A percentile compares a stretch with the other conserved stretches of the same genome.
Conservation (phyloP, 148 eudicot species). For the Camellia japonica region DNA sequence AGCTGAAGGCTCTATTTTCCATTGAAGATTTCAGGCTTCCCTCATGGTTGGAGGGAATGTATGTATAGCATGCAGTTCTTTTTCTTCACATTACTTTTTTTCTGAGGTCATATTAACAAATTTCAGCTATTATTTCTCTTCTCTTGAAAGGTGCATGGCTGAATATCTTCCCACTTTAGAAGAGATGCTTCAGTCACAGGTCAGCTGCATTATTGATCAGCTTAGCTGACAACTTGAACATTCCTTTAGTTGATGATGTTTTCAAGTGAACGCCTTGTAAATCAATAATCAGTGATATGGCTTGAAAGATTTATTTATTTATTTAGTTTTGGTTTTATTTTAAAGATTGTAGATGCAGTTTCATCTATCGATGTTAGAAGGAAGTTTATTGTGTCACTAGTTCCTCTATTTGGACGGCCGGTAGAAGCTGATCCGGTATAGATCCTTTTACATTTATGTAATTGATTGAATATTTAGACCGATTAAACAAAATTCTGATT, state of each 20-base stretch:
- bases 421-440: conserved; percentile 92
- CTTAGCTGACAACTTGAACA: background rate
- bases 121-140: background rate
- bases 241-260: background rate
- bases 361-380: conserved; percentile 68
- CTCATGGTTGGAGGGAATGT: conserved; percentile 87
- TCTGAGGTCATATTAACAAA: background rate
- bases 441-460: background rate
- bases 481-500: conserved; percentile 11
- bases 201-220: conserved; percentile 27
- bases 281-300: background rate
- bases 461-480: conserved; percentile 4
- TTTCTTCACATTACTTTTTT: conserved; percentile 1
- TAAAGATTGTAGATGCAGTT: conserved; percentile 74
- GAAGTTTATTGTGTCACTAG: conserved; percentile 65
- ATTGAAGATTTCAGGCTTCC: conserved; percentile 92
- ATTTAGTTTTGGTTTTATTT: background rate
- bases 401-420: conserved; percentile 72
- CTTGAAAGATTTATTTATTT: background rate
- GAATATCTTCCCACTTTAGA: conserved; percentile 86
- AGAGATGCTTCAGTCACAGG: conserved; percentile 74
- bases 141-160: conserved; percentile 81
- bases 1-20: conserved; percentile 72
- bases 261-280: background rate
- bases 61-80: conserved; percentile 22